Conservation (phyloP, 1,139 yeast species). For the Arxiozyma telluris region DNA sequence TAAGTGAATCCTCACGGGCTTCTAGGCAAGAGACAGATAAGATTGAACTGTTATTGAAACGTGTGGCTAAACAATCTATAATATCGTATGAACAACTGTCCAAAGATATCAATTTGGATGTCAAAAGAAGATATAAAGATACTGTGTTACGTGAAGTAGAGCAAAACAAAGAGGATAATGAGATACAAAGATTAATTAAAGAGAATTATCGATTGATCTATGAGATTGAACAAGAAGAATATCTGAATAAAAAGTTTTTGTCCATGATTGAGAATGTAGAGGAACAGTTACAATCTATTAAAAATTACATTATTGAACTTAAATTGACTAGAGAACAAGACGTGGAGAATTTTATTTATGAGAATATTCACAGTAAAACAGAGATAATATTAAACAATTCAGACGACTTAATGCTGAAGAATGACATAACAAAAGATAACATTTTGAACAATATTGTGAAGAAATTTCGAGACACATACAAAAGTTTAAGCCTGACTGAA, state of each 20-base stretch:
- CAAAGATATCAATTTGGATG: slow-evolving; percentile 6
- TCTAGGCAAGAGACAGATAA: slow-evolving; percentile 24
- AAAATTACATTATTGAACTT: slow-evolving; percentile 25
- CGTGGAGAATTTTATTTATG: slow-evolving; percentile 10
- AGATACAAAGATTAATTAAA: slow-evolving; percentile 15
- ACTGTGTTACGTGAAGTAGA: neutral
- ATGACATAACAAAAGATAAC: slow-evolving; percentile 11
- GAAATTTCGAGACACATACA: slow-evolving; percentile 8
- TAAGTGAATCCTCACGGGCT: slow-evolving; percentile 18
- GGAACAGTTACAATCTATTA: slow-evolving; percentile 25
- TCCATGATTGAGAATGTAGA: slow-evolving; percentile 21
- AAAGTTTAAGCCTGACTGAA: slow-evolving; percentile 1
- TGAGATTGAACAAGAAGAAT: slow-evolving; percentile 27
- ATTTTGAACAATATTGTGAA: slow-evolving; percentile 9
- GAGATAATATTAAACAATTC: slow-evolving; percentile 9
- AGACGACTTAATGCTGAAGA: slow-evolving; percentile 5
- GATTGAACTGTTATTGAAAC: slow-evolving; percentile 20
- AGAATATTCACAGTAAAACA: slow-evolving; percentile 12
- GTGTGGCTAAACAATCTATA: slow-evolving; percentile 27
- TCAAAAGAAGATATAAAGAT: neutral
- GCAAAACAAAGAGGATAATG: neutral
- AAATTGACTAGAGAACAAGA: slow-evolving; percentile 15
- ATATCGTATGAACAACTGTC: slow-evolving; percentile 22
- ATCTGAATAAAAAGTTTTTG: slow-evolving; percentile 21
- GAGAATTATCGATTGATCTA: slow-evolving; percentile 25